Conservation (phyloP, 352 stramenopile genomes). For the Stramenopiles sp. region DNA sequence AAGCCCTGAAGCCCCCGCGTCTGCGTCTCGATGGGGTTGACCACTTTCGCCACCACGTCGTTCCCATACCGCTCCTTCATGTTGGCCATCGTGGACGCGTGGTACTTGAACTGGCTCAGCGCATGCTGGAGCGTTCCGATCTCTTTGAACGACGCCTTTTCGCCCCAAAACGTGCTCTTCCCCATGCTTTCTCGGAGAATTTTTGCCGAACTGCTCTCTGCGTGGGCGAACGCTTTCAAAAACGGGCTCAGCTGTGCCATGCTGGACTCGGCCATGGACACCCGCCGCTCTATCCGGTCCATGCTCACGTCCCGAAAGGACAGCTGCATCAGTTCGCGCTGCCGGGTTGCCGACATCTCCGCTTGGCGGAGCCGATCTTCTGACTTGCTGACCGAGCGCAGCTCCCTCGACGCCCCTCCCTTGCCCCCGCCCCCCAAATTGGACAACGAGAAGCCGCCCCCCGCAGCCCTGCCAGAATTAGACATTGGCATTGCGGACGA, state of each 20-base stretch:
- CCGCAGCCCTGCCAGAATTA: too few relatives aligned
- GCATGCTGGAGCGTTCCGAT: neutral
- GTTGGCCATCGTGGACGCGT: neutral
- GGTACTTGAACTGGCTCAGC: neutral
- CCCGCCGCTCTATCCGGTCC: neutral
- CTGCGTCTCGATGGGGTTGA: neutral
- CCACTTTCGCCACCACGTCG: neutral
- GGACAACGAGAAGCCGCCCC: too few relatives aligned
- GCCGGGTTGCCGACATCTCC: neutral
- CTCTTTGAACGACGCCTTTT: neutral
- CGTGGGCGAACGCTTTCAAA: neutral
- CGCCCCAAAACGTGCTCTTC: neutral
- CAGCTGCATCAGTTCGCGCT: neutral
- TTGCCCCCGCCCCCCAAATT: too few relatives aligned
- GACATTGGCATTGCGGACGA: neutral
- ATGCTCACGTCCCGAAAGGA: neutral
- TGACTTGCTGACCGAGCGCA: neutral
- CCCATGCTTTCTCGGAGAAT: neutral
- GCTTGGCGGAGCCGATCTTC: neutral
- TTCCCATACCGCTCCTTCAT: neutral
- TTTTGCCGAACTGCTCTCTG: neutral
- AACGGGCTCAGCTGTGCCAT: neutral
- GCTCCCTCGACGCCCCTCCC: too few relatives aligned
- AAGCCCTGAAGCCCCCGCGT: neutral
- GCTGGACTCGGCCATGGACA: neutral